These are phyloP conservation scores for Aspergillus novoparasiticus DNA, from an alignment of 2,329 filamentous ascomycete species.

Conservation along the genomic window DNA sequence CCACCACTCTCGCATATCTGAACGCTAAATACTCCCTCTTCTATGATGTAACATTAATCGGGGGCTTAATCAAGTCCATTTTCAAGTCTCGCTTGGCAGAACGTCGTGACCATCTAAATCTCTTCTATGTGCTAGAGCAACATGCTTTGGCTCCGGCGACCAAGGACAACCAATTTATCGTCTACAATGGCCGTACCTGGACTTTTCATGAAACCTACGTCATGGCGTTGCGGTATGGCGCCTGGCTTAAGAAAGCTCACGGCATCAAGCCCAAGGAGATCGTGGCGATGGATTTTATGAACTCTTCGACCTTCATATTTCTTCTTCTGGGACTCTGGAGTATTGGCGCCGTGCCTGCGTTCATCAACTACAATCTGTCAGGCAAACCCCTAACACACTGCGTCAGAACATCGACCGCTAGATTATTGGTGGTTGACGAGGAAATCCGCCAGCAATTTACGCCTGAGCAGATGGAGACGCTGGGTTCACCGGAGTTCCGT, in stretches of 20 bases:
- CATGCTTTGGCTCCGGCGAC: conserved; percentile 61
- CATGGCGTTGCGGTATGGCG: conserved; percentile 69
- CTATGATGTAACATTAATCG: conserved; percentile 67
- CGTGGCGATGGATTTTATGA: conserved; percentile 79
- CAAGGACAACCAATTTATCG: conserved; percentile 58
- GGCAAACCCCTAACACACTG: conserved; percentile 74
- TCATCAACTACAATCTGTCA: conserved; percentile 84
- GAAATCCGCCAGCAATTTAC: conserved; percentile 58
- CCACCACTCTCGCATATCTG: conserved; percentile 73
- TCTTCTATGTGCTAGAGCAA: conserved; percentile 75
- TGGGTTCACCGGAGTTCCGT: conserved; percentile 43
- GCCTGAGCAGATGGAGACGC: conserved; percentile 42
- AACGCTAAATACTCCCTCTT: conserved; percentile 70
- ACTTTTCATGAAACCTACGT: conserved; percentile 79
- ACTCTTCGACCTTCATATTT: conserved; percentile 76
- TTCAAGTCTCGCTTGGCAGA: conserved; percentile 52
- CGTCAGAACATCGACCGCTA: conserved; percentile 66
- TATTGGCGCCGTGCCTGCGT: conserved; percentile 78
- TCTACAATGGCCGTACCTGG: conserved; percentile 69
- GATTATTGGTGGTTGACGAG: conserved; percentile 71
- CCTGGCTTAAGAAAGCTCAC: conserved; percentile 69
- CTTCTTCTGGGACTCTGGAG: conserved; percentile 78
- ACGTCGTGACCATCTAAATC: conserved; percentile 63
- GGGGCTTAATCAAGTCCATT: conserved; percentile 52
- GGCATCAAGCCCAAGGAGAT: conserved; percentile 71